Conservation (phyloP, 208 protist species). For the Angomonas desouzai region DNA sequence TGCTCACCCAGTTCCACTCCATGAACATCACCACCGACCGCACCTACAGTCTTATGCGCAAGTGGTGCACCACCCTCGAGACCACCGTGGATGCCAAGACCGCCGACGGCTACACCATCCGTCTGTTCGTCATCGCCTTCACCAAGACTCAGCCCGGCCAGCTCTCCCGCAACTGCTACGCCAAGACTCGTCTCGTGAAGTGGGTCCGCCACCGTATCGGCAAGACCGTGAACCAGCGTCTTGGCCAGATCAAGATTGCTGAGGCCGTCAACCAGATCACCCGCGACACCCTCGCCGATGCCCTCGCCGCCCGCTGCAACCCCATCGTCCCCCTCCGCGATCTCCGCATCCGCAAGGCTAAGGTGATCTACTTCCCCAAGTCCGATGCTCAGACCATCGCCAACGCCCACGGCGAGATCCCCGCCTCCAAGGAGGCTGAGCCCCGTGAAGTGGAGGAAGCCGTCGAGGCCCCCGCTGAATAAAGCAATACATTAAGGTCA, state of each 20-base stretch:
- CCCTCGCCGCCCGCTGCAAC: conserved; percentile 93
- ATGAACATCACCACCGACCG: conserved; percentile 98
- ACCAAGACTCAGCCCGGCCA: conserved; percentile 94
- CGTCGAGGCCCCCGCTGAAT: conserved; percentile 42
- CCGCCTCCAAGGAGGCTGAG: conserved; percentile 74
- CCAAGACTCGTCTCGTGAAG: conserved; percentile 94
- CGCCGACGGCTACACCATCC: conserved; percentile 95
- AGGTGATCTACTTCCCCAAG: conserved; percentile 97
- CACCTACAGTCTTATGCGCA: conserved; percentile 95
- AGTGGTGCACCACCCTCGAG: conserved; percentile 99
- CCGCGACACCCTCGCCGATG: conserved; percentile 92
- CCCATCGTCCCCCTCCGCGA: conserved; percentile 97
- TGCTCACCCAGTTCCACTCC: conserved; percentile 99
- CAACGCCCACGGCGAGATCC: conserved; percentile 89
- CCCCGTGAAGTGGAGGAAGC: conserved; percentile 71
- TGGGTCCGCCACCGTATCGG: conserved; percentile 95
- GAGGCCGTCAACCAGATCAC: conserved; percentile 95
- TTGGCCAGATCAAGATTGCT: conserved; percentile 88
- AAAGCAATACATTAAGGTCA: conserved; percentile 5
- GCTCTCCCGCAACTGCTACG: conserved; percentile 97
- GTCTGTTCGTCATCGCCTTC: conserved; percentile 98
- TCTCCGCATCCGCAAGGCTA: conserved; percentile 97
- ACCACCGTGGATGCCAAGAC: conserved; percentile 94
- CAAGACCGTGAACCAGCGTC: conserved; percentile 92
- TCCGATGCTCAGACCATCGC: conserved; percentile 92